These are phyloP conservation scores for Phanerochaete sordida DNA, from an alignment of 768 basidiomycete species.

Conservation along the genomic window DNA sequence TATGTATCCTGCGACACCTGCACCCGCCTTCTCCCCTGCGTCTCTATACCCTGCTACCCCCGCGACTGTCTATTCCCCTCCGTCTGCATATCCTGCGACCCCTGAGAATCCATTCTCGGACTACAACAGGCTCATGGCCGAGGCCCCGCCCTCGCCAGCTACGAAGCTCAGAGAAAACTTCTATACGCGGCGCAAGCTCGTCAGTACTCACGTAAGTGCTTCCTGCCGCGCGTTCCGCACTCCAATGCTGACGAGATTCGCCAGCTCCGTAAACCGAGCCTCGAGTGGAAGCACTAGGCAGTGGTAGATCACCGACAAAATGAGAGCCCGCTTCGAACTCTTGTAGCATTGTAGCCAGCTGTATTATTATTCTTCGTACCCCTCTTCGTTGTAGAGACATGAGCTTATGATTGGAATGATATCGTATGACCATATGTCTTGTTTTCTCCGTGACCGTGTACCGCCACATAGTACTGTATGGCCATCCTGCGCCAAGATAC, in stretches of 20 bases:
- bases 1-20: not conserved
- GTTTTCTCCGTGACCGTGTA: too few species aligned
- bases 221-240: not conserved
- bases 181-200: conserved; percentile 12
- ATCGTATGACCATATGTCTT: too few species aligned
- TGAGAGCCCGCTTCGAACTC: not conserved
- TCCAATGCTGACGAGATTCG: not conserved
- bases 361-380: not conserved
- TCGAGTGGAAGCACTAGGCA: conserved; percentile 3
- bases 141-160: not conserved
- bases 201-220: conserved; percentile 6
- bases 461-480: too few species aligned
- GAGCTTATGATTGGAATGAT: not conserved
- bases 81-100: not conserved
- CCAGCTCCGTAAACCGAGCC: not conserved
- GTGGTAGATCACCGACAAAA: not conserved
- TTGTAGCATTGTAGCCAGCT: not conserved
- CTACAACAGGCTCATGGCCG: not conserved
- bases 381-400: not conserved
- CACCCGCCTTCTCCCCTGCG: not conserved
- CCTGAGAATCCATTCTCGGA: conserved; percentile 5
- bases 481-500: too few species aligned
- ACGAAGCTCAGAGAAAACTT: conserved; percentile 5
- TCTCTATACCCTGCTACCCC: not conserved
- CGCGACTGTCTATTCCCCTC: not conserved